A percentile compares a stretch with the other conserved stretches of the same genome.
These are phyloP conservation scores for Cicer judaicum DNA, from an alignment of 306 rosid species.

Conservation along the genomic window DNA sequence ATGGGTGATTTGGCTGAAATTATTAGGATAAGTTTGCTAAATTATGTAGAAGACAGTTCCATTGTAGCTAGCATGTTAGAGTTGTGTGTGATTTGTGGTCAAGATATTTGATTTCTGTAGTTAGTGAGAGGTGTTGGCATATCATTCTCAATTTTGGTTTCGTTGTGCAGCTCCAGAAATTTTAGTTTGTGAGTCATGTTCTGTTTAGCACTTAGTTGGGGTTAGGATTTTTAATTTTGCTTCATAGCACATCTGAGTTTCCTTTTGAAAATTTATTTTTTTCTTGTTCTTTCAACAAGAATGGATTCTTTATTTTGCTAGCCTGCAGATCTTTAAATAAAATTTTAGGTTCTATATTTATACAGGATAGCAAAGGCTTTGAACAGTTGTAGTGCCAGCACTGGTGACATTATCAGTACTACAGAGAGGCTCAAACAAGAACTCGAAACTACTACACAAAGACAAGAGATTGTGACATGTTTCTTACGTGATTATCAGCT, in stretches of 20 bases:
- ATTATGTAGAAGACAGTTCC: constrained; percentile 14
- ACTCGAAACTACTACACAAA: constrained; percentile 74
- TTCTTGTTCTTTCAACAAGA: constrained; percentile 19
- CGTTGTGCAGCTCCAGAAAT: not conserved
- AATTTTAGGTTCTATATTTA: constrained; percentile 24
- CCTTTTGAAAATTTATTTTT: constrained; percentile 22
- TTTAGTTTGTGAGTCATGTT: constrained; percentile 28
- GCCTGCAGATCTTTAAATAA: constrained; percentile 18
- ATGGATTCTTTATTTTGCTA: constrained; percentile 16
- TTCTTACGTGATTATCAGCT: constrained; percentile 96
- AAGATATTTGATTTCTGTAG: constrained; percentile 22
- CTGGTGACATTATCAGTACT: constrained; percentile 86
- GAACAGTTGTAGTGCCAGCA: constrained; percentile 76
- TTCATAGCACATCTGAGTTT: constrained; percentile 5
- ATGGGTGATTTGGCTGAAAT: constrained; percentile 29
- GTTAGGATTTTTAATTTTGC: constrained; percentile 30
- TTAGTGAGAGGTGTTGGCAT: constrained; percentile 6
- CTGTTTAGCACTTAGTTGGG: constrained; percentile 31
- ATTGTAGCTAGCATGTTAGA: constrained; percentile 36
- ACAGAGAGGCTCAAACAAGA: constrained; percentile 95
- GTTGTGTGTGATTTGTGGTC: constrained; percentile 20
- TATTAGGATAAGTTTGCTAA: not conserved
- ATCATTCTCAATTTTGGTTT: constrained; percentile 16
- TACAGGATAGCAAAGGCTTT: constrained; percentile 77
- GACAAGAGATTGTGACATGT: constrained; percentile 86